Evolutionary conservation across 345 rosid genomes (phyloP), one percentile per base, ranked within the genome.

Genomic region (Hibiscus mutabilis): DNA sequence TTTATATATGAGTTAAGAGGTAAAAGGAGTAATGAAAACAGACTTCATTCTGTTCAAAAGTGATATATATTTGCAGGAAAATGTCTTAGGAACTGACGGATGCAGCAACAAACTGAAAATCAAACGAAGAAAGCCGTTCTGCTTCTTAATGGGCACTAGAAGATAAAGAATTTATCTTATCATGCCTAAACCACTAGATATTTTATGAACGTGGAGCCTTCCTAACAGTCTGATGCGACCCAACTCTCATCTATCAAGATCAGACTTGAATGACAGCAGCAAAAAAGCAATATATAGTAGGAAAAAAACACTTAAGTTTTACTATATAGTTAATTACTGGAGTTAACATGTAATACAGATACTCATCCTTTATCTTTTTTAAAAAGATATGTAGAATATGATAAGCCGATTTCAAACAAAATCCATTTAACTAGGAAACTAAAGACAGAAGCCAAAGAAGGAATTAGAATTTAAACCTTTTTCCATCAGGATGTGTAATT

Each of bases 401-500:
- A 55, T 18, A 19, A 51, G 55, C 60, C 35, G 1, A 31, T 52
- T 15, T 52, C 8, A 9, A 21, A 55, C 15, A 16, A 51, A 66
- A 3, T 14, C 4, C 11, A 21, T 11, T 35, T 18, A 59, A 42
- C 49, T 33, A 68, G 44, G 46, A 33, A 74, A 58, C 6, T 8
- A 4, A 56, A 12, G 68, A 24, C 42, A 24, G 44, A n/a, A 62
- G 37, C 40, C 33, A 33, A 10, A 42, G 24, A 33, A 29, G 6
- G 64, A 63, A 44, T 27, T 4, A 33, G 16, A 66, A 65, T 27
- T 40, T 29, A 11, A 60, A 95, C 99, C 99, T 92, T 78, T 85
- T 85, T 63, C 92, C 86, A 84, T 95, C 97, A 66, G 90, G 93
- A 80, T 95, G 99, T 12, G 94, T 92, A 65, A 92, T 83, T 51